Evolutionary conservation across 768 basidiomycete species (phyloP).

Genomic region (Mycena leptocephala): DNA sequence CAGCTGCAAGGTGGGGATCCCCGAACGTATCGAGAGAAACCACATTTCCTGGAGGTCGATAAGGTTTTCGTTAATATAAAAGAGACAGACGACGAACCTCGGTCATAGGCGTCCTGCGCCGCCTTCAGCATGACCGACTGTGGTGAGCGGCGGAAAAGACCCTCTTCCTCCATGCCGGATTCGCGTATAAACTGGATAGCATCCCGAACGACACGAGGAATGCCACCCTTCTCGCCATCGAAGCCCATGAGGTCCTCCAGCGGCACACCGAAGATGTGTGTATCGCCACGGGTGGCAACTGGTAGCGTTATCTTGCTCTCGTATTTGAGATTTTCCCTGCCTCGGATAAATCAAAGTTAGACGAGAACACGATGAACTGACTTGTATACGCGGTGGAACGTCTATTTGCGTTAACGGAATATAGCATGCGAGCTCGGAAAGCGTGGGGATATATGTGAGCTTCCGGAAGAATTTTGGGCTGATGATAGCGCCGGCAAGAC

Average conservation of each 20-base stretch:
- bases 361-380: conserved; percentile 54
- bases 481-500: conserved; percentile 89
- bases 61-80: conserved; percentile 4
- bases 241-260: conserved; percentile 89
- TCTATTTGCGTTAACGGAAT: conserved; percentile 93
- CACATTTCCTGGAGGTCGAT: conserved; percentile 70
- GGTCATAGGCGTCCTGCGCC: conserved; percentile 88
- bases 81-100: conserved; percentile 64
- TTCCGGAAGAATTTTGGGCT: conserved; percentile 95
- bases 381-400: conserved; percentile 87
- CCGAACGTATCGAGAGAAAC: conserved; percentile 84
- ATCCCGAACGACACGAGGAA: conserved; percentile 88
- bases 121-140: conserved; percentile 78
- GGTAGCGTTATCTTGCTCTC: conserved; percentile 83
- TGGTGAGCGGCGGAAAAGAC: conserved; percentile 89
- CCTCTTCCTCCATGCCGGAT: conserved; percentile 81
- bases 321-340: conserved; percentile 85
- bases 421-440: conserved; percentile 83
- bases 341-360: background rate
- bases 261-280: conserved; percentile 85
- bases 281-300: conserved; percentile 60
- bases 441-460: conserved; percentile 81
- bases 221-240: conserved; percentile 85
- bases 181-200: conserved; percentile 80
- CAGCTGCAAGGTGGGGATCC: conserved; percentile 88